Percentiles rank a stretch among this genome's conserved stretches.
Evolutionary conservation across 148 eudicot species (phyloP).

Genomic region (Persicaria maculosa): DNA sequence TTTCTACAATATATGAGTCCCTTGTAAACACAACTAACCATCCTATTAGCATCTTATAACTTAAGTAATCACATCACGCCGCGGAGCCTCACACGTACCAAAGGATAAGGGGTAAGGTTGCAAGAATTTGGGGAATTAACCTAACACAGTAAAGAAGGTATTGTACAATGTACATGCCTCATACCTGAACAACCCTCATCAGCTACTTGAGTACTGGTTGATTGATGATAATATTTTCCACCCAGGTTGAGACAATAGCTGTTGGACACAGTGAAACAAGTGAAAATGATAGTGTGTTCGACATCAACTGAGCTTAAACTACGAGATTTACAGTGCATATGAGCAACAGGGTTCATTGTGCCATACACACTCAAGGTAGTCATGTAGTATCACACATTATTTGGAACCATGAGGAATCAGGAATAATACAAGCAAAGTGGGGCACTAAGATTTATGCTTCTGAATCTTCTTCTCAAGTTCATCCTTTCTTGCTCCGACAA

Average conservation of each 20-base stretch:
- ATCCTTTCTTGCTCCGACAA: slow-evolving; percentile 78
- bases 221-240: not conserved
- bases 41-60: no score
- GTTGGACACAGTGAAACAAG: not conserved
- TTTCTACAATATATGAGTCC: no score
- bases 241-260: not conserved
- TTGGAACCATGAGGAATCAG: slow-evolving; percentile 2
- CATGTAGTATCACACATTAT: not conserved
- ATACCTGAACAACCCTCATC: no score
- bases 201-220: no score
- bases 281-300: not conserved
- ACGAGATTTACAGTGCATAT: not conserved
- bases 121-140: no score
- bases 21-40: no score
- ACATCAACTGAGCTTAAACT: not conserved
- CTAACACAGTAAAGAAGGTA: no score
- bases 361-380: not conserved
- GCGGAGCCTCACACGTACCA: no score
- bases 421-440: not conserved
- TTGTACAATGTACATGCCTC: no score
- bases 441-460: slow-evolving; percentile 34
- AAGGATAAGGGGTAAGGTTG: no score
- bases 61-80: no score
- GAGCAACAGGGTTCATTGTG: not conserved
- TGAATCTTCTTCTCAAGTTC: slow-evolving; percentile 73